phyloP scores from a whole-genome alignment of 2,329 filamentous ascomycete genomes.

The Pseudomassariella vexata region DNA sequence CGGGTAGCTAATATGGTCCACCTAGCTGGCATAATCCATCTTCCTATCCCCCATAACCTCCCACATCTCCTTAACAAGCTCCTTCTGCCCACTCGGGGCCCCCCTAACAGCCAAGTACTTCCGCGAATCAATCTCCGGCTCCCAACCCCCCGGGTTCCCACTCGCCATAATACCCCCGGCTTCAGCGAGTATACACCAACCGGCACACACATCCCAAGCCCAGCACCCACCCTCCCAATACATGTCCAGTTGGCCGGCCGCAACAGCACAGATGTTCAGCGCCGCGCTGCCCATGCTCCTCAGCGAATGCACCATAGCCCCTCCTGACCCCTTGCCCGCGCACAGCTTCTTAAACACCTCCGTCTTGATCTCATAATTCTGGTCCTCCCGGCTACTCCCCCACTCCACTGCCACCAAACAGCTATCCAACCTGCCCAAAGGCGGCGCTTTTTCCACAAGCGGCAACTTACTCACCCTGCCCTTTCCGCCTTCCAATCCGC shows the following conservation, averaged over 20 bases:
- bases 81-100: slow-evolving; percentile 53
- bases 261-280: slow-evolving; percentile 68
- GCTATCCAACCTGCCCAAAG: slow-evolving; percentile 53
- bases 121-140: slow-evolving; percentile 51
- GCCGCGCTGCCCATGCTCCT: slow-evolving; percentile 68
- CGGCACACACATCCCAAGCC: slow-evolving; percentile 81
- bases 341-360: slow-evolving; percentile 59
- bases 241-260: slow-evolving; percentile 63
- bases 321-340: slow-evolving; percentile 53
- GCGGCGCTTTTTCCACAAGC: slow-evolving; percentile 41
- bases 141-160: slow-evolving; percentile 69
- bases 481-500: slow-evolving; percentile 28
- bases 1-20: too few relatives aligned
- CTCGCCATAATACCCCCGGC: slow-evolving; percentile 68
- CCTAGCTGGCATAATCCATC: slow-evolving; percentile 39
- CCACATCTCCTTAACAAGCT: slow-evolving; percentile 62
- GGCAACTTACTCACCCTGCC: slow-evolving; percentile 37
- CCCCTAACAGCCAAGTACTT: slow-evolving; percentile 59
- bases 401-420: slow-evolving; percentile 68
- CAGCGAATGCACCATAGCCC: slow-evolving; percentile 71
- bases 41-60: slow-evolving; percentile 46
- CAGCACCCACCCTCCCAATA: slow-evolving; percentile 85
- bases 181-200: slow-evolving; percentile 70
- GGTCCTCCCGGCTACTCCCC: slow-evolving; percentile 62
- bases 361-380: slow-evolving; percentile 65